phyloP scores from a whole-genome alignment of 805 yeast genomes.

The Debaryomyces maramus region DNA sequence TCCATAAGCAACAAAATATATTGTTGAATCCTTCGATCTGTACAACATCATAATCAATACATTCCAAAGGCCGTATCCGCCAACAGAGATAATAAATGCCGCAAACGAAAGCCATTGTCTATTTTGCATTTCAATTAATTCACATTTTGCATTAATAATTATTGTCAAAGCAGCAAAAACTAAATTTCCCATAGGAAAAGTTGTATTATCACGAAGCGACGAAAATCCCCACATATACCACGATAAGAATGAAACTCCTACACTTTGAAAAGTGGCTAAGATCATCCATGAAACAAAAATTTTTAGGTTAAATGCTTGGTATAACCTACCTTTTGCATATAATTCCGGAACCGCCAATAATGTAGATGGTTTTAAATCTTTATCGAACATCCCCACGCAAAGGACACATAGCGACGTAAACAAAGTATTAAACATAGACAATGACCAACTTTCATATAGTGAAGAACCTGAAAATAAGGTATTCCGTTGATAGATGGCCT shows the following conservation, averaged over 20 bases:
- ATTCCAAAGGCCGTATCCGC: conserved; percentile 88
- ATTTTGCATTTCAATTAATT: conserved; percentile 76
- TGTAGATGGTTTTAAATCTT: conserved; percentile 85
- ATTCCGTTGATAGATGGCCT: conserved; percentile 80
- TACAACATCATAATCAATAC: conserved; percentile 72
- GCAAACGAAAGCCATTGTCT: conserved; percentile 67
- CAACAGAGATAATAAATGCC: conserved; percentile 66
- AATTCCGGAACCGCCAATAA: conserved; percentile 89
- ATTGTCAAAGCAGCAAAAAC: conserved; percentile 71
- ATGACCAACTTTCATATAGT: conserved; percentile 91
- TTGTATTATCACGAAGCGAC: conserved; percentile 68
- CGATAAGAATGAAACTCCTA: conserved; percentile 65
- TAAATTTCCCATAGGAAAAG: conserved; percentile 80
- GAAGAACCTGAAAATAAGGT: conserved; percentile 92
- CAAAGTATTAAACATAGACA: conserved; percentile 94
- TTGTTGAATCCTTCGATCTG: conserved; percentile 48
- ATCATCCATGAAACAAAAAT: conserved; percentile 78
- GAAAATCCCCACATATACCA: conserved; percentile 70
- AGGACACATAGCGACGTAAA: conserved; percentile 92
- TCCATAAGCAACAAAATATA: conserved; percentile 72
- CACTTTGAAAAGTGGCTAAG: conserved; percentile 70
- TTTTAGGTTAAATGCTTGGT: conserved; percentile 68
- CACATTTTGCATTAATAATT: conserved; percentile 75
- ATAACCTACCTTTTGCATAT: conserved; percentile 72
- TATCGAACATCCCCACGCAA: conserved; percentile 93